Percentiles rank a stretch among this genome's conserved stretches.
Evolutionary conservation across 2,329 filamentous ascomycete species (phyloP).

Genomic region (Penicillium palitans): DNA sequence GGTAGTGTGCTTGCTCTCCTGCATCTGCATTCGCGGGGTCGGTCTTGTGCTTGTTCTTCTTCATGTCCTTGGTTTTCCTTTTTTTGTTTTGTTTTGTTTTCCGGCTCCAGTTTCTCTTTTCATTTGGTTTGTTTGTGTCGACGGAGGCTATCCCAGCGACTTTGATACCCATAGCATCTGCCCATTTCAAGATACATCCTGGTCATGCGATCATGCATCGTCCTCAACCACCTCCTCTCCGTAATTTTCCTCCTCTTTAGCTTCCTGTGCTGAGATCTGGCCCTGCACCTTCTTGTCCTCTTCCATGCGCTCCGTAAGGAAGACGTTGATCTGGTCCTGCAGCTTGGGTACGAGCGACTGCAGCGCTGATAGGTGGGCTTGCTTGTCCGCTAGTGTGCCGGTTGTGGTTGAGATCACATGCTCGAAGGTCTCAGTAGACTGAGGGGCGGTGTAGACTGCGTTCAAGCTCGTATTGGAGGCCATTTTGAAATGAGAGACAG

Average conservation of each 20-base stretch:
- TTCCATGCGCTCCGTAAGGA: slow-evolving; percentile 63
- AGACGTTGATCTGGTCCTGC: slow-evolving; percentile 60
- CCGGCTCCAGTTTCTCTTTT: not conserved
- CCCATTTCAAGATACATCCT: slow-evolving; percentile 26
- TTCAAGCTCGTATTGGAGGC: slow-evolving; percentile 17
- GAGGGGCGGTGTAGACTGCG: slow-evolving; percentile 34
- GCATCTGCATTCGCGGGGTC: slow-evolving; percentile 8
- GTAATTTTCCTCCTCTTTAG: slow-evolving; percentile 63
- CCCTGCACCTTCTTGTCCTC: slow-evolving; percentile 54
- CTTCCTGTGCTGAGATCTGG: slow-evolving; percentile 39
- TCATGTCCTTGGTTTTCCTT: slow-evolving; percentile 1
- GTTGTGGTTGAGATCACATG: slow-evolving; percentile 29
- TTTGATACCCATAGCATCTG: slow-evolving; percentile 38
- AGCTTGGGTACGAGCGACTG: slow-evolving; percentile 51
- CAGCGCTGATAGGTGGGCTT: slow-evolving; percentile 55
- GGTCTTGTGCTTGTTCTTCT: not conserved
- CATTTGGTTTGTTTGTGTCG: slow-evolving; percentile 14
- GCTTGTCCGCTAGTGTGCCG: slow-evolving; percentile 45
- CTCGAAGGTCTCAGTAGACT: slow-evolving; percentile 34
- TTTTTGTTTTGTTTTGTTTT: slow-evolving; percentile 4
- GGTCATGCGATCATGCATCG: slow-evolving; percentile 49
- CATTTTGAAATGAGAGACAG: slow-evolving; percentile 3
- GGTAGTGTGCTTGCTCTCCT: slow-evolving; percentile 16
- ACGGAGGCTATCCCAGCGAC: slow-evolving; percentile 26
- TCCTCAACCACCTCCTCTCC: slow-evolving; percentile 76